These are phyloP conservation scores for Kodamaea nitidulidarum DNA, from an alignment of 805 yeast species.

Conservation along the genomic window DNA sequence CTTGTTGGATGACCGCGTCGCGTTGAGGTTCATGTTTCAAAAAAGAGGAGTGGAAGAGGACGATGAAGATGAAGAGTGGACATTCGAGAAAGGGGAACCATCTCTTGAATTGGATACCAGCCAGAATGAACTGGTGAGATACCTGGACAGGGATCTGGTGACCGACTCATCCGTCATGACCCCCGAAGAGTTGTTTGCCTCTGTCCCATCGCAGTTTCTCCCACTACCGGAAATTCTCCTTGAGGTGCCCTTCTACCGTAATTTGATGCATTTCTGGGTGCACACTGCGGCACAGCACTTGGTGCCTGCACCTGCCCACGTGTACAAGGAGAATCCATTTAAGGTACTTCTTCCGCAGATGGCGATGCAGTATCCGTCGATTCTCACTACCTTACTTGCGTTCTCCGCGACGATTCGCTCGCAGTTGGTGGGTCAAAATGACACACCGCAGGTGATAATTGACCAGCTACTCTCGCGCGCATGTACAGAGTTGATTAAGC, in stretches of 20 bases:
- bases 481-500: constrained; percentile 50
- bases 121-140: no score
- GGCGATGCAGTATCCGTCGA: constrained; percentile 57
- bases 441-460: constrained; percentile 37
- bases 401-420: constrained; percentile 34
- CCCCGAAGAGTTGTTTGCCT: constrained; percentile 14
- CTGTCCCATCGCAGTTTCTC: constrained; percentile 30
- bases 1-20: constrained; percentile 9
- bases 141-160: neutral
- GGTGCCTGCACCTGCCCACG: constrained; percentile 60
- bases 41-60: constrained; percentile 4
- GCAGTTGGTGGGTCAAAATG: constrained; percentile 17
- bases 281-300: constrained; percentile 56
- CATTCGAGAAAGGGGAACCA: no score
- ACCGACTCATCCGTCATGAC: neutral
- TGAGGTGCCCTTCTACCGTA: constrained; percentile 56
- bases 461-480: constrained; percentile 54
- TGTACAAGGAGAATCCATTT: constrained; percentile 63
- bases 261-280: constrained; percentile 59
- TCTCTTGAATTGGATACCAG: no score
- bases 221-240: constrained; percentile 56
- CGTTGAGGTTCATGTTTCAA: neutral
- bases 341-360: constrained; percentile 59
- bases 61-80: no score
- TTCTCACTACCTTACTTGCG: constrained; percentile 53